Conservation (phyloP, 129 eudicot genomes). For the Chrysanthemum makinoi region DNA sequence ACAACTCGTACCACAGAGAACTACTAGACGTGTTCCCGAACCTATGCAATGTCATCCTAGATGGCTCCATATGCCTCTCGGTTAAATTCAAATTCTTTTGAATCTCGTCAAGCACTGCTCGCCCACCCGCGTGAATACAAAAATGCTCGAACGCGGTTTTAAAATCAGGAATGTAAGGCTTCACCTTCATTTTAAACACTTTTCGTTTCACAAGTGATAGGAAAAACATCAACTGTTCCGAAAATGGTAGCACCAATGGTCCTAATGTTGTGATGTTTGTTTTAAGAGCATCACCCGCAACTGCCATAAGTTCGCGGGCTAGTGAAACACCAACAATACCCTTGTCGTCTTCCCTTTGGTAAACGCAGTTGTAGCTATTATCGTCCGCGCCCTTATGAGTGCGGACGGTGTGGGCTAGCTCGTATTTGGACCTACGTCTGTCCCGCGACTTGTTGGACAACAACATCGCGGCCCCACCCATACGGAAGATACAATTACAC, state of each 20-base stretch:
- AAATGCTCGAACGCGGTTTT: slow-evolving; percentile 89
- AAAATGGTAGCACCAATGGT: slow-evolving; percentile 71
- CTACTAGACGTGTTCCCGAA: slow-evolving; percentile 95
- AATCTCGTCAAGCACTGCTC: slow-evolving; percentile 77
- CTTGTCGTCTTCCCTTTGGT: slow-evolving; percentile 74
- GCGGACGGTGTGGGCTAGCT: slow-evolving; percentile 78
- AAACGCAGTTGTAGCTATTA: slow-evolving; percentile 73
- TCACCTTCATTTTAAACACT: slow-evolving; percentile 59
- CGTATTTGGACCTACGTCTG: slow-evolving; percentile 56
- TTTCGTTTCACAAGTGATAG: slow-evolving; percentile 55
- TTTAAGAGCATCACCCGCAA: slow-evolving; percentile 84
- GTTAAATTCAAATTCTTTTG: slow-evolving; percentile 66
- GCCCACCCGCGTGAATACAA: slow-evolving; percentile 87
- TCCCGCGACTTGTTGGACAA: slow-evolving; percentile 65
- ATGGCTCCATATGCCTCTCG: slow-evolving; percentile 86
- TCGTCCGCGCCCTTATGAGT: slow-evolving; percentile 87
- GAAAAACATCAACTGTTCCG: slow-evolving; percentile 79
- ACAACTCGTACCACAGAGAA: slow-evolving; percentile 85
- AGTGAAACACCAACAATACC: slow-evolving; percentile 73
- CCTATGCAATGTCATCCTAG: slow-evolving; percentile 83
- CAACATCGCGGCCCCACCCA: slow-evolving; percentile 92
- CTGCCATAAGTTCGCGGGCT: slow-evolving; percentile 90
- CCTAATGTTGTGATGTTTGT: slow-evolving; percentile 84
- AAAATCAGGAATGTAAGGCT: slow-evolving; percentile 86
- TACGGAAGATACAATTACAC: slow-evolving; percentile 88